Evolutionary conservation across 257 asterid species (phyloP), one percentile per base, ranked within the genome.

Genomic region (Avicennia marina): DNA sequence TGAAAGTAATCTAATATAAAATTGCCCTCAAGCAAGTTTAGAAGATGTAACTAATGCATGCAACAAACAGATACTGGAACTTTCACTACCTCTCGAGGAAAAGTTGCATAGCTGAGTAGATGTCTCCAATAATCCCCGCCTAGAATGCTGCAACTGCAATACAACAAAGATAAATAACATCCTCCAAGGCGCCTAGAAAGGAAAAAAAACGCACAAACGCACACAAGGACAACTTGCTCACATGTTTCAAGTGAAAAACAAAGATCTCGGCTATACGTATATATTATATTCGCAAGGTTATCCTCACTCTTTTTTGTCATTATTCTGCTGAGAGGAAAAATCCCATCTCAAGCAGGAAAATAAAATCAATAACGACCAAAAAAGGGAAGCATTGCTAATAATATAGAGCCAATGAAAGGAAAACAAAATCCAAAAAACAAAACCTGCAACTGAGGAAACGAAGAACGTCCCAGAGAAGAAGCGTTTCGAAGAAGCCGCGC

Each of bases 51-150:
- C 58, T 7, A 54, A 22, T 24, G 46, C 53, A 24, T 27, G 19
- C 11, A 55, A 24, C 17, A 22, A 51, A 16, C 39, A 44, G 49
- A 21, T 57, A 21, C 24, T 7, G 34, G 32, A 44, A 33, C 31
- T 54, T 39, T 58, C 32, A 52, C 51, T 62, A 87, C 96, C 90
- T 83, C 70, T 78, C 7, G 94, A 57, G 36, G 96, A 72, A 69
- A 75, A 85, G 62, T 56, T 47, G 63, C 76, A 61, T 22, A 75
- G 56, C 64, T 69, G 85, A 36, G 72, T 57, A 26, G 75, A 58
- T 60, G 80, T 60, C 53, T 70, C 87, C 27, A 72, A 66, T 44
- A 78, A 56, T 53, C 78, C 87, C 27, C 44, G 78, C 53, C 69
- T 68, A 33, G 57, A 47, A 42, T 62, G 75, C 94, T 87, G 82